phyloP scores from a whole-genome alignment of 371 early-diverging fungal genomes.

The Batkoa obscura region DNA sequence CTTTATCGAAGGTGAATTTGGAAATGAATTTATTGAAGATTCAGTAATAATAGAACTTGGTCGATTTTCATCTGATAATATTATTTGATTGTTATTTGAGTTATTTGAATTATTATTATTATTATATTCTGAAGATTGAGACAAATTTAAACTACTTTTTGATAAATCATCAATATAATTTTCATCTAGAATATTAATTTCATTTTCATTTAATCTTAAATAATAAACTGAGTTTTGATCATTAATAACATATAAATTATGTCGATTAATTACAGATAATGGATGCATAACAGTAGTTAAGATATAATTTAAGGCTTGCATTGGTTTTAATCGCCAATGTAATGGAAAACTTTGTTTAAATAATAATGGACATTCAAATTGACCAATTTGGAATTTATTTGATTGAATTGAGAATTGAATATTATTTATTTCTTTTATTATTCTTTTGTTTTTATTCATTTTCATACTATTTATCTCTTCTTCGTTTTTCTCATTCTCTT shows the following conservation, averaged over 20 bases:
- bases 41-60: no score
- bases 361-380: conserved; percentile 49
- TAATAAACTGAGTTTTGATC: conserved; percentile 34
- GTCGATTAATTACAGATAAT: conserved; percentile 49
- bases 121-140: background rate
- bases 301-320: conserved; percentile 36
- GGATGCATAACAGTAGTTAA: conserved; percentile 28
- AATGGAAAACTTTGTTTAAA: conserved; percentile 39
- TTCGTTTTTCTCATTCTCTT: conserved; percentile 6
- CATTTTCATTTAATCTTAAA: conserved; percentile 17
- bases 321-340: conserved; percentile 54
- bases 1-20: conserved; percentile 10
- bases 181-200: no score
- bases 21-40: conserved; percentile 9
- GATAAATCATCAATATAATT: background rate
- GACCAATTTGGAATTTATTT: conserved; percentile 30
- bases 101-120: background rate
- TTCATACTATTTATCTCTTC: background rate
- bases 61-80: no score
- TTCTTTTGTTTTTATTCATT: conserved; percentile 11
- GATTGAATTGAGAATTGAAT: conserved; percentile 8
- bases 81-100: no score
- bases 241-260: conserved; percentile 46
- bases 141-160: no score
- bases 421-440: no score